Evolutionary conservation across 768 basidiomycete species (phyloP).

Genomic region (Porpolomopsis calyptriformis): DNA sequence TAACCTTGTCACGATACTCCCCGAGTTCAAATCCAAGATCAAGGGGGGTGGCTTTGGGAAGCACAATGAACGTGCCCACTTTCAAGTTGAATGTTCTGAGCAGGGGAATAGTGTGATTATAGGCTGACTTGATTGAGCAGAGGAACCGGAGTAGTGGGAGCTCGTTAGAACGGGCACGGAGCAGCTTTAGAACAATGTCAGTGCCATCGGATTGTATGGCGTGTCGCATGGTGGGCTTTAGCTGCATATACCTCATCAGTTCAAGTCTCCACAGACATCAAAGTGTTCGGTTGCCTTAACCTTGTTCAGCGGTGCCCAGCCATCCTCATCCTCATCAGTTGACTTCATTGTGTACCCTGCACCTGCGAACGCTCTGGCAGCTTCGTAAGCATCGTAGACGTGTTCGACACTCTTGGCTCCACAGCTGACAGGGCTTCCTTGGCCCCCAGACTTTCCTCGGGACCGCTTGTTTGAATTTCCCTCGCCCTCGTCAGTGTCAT

Average conservation of each 20-base stretch:
- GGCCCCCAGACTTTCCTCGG: conserved; percentile 1
- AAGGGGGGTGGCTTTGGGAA: conserved; percentile 2
- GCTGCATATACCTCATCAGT: not conserved
- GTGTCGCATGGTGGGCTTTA: conserved; percentile 1
- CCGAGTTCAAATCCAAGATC: conserved; percentile 3
- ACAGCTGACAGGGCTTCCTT: not conserved
- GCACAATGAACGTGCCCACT: conserved; percentile 1
- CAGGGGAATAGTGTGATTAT: conserved; percentile 4
- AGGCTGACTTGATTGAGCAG: not conserved
- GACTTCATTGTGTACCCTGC: conserved; percentile 2
- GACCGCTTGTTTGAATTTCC: not conserved
- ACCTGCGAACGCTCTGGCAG: not conserved
- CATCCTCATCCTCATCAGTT: conserved; percentile 3
- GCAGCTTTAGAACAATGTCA: conserved; percentile 1
- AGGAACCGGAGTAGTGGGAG: conserved; percentile 6
- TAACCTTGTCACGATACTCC: conserved; percentile 2
- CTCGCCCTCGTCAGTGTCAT: too few species aligned
- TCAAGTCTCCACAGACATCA: not conserved
- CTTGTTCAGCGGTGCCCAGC: conserved; percentile 5
- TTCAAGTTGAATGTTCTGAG: not conserved
- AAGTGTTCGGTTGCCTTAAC: conserved; percentile 1
- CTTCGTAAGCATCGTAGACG: conserved; percentile 1
- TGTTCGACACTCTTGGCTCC: not conserved
- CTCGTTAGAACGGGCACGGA: conserved; percentile 6
- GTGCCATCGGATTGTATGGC: not conserved